Base-by-base conservation (phyloP, 805 yeast genomes). In the Wickerhamomyces ciferrii region DNA sequence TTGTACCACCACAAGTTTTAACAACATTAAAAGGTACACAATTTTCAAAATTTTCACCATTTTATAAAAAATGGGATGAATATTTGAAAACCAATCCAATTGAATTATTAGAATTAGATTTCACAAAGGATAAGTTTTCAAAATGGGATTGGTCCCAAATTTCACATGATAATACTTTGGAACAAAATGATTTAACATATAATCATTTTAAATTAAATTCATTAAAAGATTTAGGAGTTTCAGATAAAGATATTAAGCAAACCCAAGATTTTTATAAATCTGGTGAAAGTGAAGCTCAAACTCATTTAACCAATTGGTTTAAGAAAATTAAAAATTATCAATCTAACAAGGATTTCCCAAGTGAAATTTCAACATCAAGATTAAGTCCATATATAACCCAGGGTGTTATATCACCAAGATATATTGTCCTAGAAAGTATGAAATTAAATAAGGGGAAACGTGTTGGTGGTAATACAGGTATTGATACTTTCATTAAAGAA, bases 401-500 rank as follows among this genome's bases (percentile, higher is more conserved):
- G 15, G 84, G 84, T 0, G 59, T 71, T 5, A 57, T 78, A 2
- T 70, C 79, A 6, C 59, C 77, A 1, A 56, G 79, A 29, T 54
- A 66, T 4, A 61, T 75, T 3, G 59, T 72, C 8, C 52, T 61
- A 25, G 59, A 59, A 48, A 57, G 69, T 17, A 52, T 62, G n/a
- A 61, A 62, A 38, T 59, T 45, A 46, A 63, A 53, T 49, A 58
- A 31, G 6, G 52, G 56, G 32, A 60, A 52, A 43, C 53, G 53
- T 43, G 47, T 59, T 41, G 53, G 55, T 36, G 68, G 67, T 19
- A 65, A 67, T 39, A 51, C 55, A 6, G 72, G 76, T 5, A 53
- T 65, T 17, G 65, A 68, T 20, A 71, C 70, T 39, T 79, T 75
- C 64, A 65, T 77, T 25, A 68, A 81, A 34, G 82, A 79, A 54